These are phyloP conservation scores for Aegilops longissima DNA, from an alignment of 176 grass and related monocot genomes.

Conservation along the genomic window DNA sequence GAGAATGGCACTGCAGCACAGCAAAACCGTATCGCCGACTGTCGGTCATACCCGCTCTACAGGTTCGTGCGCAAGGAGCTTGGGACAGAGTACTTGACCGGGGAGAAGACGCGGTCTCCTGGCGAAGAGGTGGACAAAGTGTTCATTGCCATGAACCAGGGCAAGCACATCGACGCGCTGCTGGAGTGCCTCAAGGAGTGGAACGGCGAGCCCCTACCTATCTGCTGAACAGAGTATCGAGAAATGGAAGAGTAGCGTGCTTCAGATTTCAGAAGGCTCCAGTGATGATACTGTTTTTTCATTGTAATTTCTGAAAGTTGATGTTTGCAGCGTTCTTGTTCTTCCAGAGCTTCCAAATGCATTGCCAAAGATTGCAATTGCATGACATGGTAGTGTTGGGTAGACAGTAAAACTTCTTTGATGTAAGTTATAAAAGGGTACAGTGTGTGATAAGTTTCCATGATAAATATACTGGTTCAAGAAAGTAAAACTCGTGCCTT, in stretches of 20 bases:
- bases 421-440: constrained; percentile 11
- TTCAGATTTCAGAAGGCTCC: background rate
- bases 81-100: constrained; percentile 50
- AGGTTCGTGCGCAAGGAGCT: constrained; percentile 71
- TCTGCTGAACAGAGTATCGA: constrained; percentile 35
- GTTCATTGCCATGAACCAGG: constrained; percentile 63
- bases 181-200: constrained; percentile 81
- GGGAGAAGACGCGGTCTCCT: constrained; percentile 68
- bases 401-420: background rate
- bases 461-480: background rate
- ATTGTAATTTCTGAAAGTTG: background rate
- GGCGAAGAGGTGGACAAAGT: constrained; percentile 78
- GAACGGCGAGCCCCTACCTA: constrained; percentile 69
- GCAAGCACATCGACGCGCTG: constrained; percentile 58
- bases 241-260: background rate
- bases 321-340: constrained; percentile 1
- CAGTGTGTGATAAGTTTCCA: background rate
- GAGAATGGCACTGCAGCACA: constrained; percentile 40
- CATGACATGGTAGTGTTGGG: background rate
- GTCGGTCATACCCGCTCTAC: constrained; percentile 74
- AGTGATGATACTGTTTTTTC: background rate
- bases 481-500: background rate
- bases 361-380: background rate
- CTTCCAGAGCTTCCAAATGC: background rate
- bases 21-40: constrained; percentile 54